Conservation (phyloP, 2,329 filamentous ascomycete genomes). For the Tympanopsis confertula region DNA sequence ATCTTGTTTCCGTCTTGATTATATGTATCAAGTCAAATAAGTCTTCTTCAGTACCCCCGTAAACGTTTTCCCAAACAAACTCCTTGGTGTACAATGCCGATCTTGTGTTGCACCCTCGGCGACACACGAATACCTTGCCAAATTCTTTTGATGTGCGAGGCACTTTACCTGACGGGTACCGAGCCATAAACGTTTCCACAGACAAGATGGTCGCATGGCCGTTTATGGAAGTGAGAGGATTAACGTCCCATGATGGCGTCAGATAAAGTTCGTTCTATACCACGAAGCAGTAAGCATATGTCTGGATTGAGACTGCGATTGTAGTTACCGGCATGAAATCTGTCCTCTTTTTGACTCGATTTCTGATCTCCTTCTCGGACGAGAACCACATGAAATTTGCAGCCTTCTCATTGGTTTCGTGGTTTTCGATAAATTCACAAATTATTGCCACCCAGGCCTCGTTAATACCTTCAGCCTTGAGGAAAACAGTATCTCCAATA, state of each 20-base stretch:
- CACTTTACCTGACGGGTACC: slow-evolving; percentile 65
- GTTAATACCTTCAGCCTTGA: slow-evolving; percentile 77
- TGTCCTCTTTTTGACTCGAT: slow-evolving; percentile 66
- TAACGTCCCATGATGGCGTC: slow-evolving; percentile 75
- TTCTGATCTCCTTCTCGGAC: slow-evolving; percentile 77
- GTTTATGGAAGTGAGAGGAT: slow-evolving; percentile 79
- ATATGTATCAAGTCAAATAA: slow-evolving; percentile 54
- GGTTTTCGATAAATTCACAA: slow-evolving; percentile 66
- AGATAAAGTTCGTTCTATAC: slow-evolving; percentile 76
- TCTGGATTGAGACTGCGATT: no score
- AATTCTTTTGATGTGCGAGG: slow-evolving; percentile 62
- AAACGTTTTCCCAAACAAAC: slow-evolving; percentile 83
- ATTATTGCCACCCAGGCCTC: slow-evolving; percentile 91
- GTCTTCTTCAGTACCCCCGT: slow-evolving; percentile 42
- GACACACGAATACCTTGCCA: slow-evolving; percentile 82
- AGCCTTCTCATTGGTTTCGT: slow-evolving; percentile 64
- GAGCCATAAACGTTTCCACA: slow-evolving; percentile 48
- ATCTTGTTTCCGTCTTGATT: slow-evolving; percentile 63
- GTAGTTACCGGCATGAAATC: slow-evolving; percentile 61
- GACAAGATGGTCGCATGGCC: slow-evolving; percentile 82
- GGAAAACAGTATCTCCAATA: slow-evolving; percentile 71
- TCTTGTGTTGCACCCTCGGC: slow-evolving; percentile 76
- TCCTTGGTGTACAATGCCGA: slow-evolving; percentile 87
- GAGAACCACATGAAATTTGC: slow-evolving; percentile 95
- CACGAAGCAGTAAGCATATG: no score